Base-by-base conservation (phyloP, 371 early-diverging fungal species). In the Mucor velutinosus region DNA sequence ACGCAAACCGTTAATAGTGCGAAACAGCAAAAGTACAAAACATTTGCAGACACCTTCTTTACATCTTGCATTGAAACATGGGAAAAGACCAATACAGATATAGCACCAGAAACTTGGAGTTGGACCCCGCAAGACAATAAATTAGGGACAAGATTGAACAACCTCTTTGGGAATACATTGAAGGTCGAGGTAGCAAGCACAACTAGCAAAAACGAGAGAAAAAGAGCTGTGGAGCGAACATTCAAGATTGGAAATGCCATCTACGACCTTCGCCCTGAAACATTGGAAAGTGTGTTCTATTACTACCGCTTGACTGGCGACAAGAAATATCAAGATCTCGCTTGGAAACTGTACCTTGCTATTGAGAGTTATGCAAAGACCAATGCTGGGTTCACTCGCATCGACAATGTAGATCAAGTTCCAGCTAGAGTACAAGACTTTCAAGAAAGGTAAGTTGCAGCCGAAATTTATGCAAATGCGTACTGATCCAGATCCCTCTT, bases 231-330 rank as follows among this genome's bases (percentile, higher is more conserved):
- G 1, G 11, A 17, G 30, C 33, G 63, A 37, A 33, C 74, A 0
- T 78, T 77, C 43, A 55, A 21, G 7, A 56, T 73, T 43, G 55
- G 4, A 1, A 62, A 71, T 33, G 41, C 75, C 10, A 33, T 62
- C 8, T 77, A 76, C 32, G 87, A 88, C 30, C 61, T 93, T 15
- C 86, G 87, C 5, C 87, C 90, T 21, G 94, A 94, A 80, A 89
- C 90, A 0, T 68, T 93, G 25, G 95, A 94, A 72, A 87, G 89
- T 61, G 61, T 94, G 8, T 93, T 92, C 80, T 78, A 86, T 29
- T 72, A 88, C 66, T 92, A 85, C 58, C 84, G 93, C 23, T 67
- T 90, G 19, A 92, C 93, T 21, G 89, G 88, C 0, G 81, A 92
- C 65, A 73, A 66, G 45, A 79, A 71, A 43, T 93, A 86, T 57